Evolutionary conservation across 2,329 filamentous ascomycete species (phyloP).

Genomic region (Penicillium sp.): DNA sequence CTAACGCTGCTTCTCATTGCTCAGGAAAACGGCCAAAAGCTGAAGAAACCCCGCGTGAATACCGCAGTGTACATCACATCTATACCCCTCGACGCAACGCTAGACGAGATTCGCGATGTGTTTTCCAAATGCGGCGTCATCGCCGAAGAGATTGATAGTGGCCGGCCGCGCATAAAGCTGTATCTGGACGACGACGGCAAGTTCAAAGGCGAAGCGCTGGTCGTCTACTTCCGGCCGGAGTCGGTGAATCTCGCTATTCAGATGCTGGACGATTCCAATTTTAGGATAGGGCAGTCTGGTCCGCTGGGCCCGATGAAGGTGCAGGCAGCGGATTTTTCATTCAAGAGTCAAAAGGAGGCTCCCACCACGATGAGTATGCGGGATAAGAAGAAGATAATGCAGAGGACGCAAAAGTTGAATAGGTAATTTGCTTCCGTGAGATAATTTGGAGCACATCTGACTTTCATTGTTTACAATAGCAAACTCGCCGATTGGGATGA

Average conservation of each 20-base stretch:
- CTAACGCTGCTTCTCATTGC: neutral
- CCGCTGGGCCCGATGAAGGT: slow-evolving; percentile 68
- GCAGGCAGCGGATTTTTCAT: slow-evolving; percentile 79
- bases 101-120: slow-evolving; percentile 74
- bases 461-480: slow-evolving; percentile 40
- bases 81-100: slow-evolving; percentile 72
- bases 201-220: slow-evolving; percentile 89
- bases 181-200: slow-evolving; percentile 76
- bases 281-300: slow-evolving; percentile 60
- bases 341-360: slow-evolving; percentile 78
- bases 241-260: slow-evolving; percentile 68
- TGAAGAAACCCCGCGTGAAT: slow-evolving; percentile 58
- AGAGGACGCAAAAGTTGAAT: slow-evolving; percentile 84
- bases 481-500: slow-evolving; percentile 95
- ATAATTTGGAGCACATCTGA: slow-evolving; percentile 17
- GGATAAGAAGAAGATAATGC: slow-evolving; percentile 86
- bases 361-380: slow-evolving; percentile 51
- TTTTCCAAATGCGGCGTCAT: slow-evolving; percentile 92
- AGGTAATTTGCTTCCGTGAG: slow-evolving; percentile 37
- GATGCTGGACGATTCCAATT: slow-evolving; percentile 58
- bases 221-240: slow-evolving; percentile 93
- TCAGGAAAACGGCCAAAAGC: slow-evolving; percentile 32
- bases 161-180: slow-evolving; percentile 84
- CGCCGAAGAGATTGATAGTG: slow-evolving; percentile 87
- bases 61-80: slow-evolving; percentile 91